Percentiles rank a stretch among this genome's conserved stretches.
These are phyloP conservation scores for Euphrasia arctica DNA, from an alignment of 305 asterid species.

Conservation along the genomic window DNA sequence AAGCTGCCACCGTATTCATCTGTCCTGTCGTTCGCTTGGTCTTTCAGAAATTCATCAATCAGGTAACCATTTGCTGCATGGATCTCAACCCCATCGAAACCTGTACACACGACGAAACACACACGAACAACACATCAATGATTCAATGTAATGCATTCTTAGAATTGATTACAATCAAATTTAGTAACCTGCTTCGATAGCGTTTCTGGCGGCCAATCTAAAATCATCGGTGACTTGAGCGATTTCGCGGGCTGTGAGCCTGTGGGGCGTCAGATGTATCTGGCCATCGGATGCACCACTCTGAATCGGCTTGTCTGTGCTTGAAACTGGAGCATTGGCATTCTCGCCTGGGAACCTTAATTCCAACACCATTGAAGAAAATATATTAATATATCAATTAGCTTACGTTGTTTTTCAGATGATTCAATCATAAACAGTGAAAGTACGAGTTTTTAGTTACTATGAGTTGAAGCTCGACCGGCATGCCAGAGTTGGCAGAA, in stretches of 20 bases:
- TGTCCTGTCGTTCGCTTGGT: slow-evolving; percentile 24
- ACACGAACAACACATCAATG: no score
- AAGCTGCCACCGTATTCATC: slow-evolving; percentile 38
- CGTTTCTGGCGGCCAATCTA: slow-evolving; percentile 25
- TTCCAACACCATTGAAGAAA: not conserved
- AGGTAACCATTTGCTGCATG: slow-evolving; percentile 37
- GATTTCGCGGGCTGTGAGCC: slow-evolving; percentile 23
- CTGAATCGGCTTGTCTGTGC: slow-evolving; percentile 24
- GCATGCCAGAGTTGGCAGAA: slow-evolving; percentile 45
- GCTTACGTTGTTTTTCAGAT: not conserved
- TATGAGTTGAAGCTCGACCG: slow-evolving; percentile 31
- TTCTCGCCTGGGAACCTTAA: slow-evolving; percentile 27
- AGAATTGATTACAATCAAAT: not conserved
- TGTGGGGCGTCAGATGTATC: slow-evolving; percentile 18
- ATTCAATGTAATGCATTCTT: no score
- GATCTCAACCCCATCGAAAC: slow-evolving; percentile 41
- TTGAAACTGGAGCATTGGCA: slow-evolving; percentile 28
- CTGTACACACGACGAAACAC: slow-evolving; percentile 2
- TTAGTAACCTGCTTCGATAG: slow-evolving; percentile 27
- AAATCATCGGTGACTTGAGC: slow-evolving; percentile 26
- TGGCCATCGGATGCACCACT: no score
- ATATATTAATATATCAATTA: not conserved
- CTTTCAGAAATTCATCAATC: slow-evolving; percentile 34
- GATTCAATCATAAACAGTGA: not conserved
- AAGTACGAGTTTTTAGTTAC: slow-evolving; percentile 5